A percentile compares a stretch with the other conserved stretches of the same genome.
These are phyloP conservation scores for Cavenderia fasciculata DNA, from an alignment of 78 protist species.

Conservation along the genomic window DNA sequence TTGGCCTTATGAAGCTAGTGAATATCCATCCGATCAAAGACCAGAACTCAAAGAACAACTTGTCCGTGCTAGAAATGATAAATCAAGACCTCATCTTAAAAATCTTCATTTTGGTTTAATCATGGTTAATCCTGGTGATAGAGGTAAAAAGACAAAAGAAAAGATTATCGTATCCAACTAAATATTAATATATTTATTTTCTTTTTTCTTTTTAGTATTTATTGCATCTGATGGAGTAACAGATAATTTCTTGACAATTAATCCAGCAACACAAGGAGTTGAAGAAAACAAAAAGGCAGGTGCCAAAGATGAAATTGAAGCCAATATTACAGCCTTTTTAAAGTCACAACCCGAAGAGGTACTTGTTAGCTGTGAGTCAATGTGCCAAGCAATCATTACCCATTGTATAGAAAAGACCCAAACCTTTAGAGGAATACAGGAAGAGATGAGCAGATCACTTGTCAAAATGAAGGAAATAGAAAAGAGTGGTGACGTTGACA, in stretches of 20 bases:
- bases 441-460: constrained; percentile 17
- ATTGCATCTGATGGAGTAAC: constrained; percentile 55
- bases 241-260: constrained; percentile 51
- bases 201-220: not conserved
- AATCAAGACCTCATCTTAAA: constrained; percentile 25
- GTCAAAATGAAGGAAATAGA: constrained; percentile 63
- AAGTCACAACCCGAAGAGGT: not conserved
- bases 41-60: constrained; percentile 2
- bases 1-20: constrained; percentile 52
- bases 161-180: too few relatives aligned
- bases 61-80: constrained; percentile 18
- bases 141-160: too few relatives aligned
- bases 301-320: constrained; percentile 50
- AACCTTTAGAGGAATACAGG: constrained; percentile 39
- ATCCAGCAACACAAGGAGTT: not conserved
- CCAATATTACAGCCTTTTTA: constrained; percentile 27
- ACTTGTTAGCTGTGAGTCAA: not conserved
- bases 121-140: constrained; percentile 49
- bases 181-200: too few relatives aligned
- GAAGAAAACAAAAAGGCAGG: not conserved
- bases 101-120: constrained; percentile 70
- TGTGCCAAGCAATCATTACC: constrained; percentile 57
- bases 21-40: not conserved
- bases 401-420: constrained; percentile 56
- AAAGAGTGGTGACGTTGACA: not conserved